Base-by-base conservation (phyloP, 1,139 yeast genomes). In the Geotrichum histeridarum region DNA sequence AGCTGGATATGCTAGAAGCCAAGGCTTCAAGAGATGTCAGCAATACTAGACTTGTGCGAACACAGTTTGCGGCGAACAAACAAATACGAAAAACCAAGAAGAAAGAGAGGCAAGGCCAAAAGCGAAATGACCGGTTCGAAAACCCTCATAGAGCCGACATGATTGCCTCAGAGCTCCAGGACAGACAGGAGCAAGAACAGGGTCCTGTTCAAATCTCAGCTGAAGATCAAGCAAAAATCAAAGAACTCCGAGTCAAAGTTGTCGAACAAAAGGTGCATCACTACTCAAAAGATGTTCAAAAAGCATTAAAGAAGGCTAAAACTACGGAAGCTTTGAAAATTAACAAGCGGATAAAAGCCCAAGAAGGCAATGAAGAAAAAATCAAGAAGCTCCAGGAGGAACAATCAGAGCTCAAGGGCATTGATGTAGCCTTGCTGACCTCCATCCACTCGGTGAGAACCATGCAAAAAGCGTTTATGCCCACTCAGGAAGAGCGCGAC, bases 1-100 rank as follows among this genome's bases (percentile, higher is more conserved):
- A 70, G 59, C 63, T 73, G 47, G 75, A 73, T 57, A 50, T 70
- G 42, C 63, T 73, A 4, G 71, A 73, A 59, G 64, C 73, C 7
- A 65, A 62, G 59, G 58, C 65, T 22, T 55, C 59, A n/a, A 51
- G 59, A 17, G 62, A 56, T n/a, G 57, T 57, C 12, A 51, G 63
- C 22, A 62, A 59, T 14, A 59, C 70, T 9, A 60, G 70, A 42
- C 58, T 71, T 33, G 57, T 47, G 12, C 60, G 64, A 17, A 65
- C 74, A 8, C 64, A 70, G 50, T 61, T 62, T 42, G 67, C 71
- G 5, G 60, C 61, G 7, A 38, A 39, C 36, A 61, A 58, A 39
- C 45, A 59, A 46, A 51, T 54, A 2, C 55, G 54, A 18, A 58
- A 57, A 39, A 37, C 50, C 31, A 42, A 53, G 42, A 47, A 38